phyloP scores from a whole-genome alignment of 2,329 filamentous ascomycete species.

The Paraphaeosphaeria sporulosa region DNA sequence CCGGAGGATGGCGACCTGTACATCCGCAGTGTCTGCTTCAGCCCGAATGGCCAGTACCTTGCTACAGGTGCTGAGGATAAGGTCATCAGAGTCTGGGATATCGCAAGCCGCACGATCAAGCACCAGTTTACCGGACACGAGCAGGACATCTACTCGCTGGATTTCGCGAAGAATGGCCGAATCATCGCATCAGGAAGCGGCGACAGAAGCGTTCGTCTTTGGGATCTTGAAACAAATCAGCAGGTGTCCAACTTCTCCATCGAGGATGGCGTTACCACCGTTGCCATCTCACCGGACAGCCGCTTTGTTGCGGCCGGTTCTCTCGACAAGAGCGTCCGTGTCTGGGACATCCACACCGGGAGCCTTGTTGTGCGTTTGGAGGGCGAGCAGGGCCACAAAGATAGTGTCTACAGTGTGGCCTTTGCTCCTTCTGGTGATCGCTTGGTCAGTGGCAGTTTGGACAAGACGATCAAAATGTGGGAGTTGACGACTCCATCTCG shows the following conservation, averaged over 20 bases:
- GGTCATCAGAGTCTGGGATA: conserved; percentile 97
- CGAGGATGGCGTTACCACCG: conserved; percentile 96
- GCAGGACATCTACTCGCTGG: conserved; percentile 96
- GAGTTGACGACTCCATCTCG: conserved; percentile 78
- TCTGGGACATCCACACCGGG: conserved; percentile 91
- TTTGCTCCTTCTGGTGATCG: conserved; percentile 94
- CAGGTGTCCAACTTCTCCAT: conserved; percentile 88
- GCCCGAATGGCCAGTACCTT: conserved; percentile 90
- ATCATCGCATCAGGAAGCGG: conserved; percentile 96
- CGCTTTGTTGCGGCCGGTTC: conserved; percentile 94
- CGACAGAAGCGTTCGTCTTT: conserved; percentile 91
- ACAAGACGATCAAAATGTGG: conserved; percentile 99
- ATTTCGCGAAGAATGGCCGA: conserved; percentile 91
- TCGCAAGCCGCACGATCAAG: conserved; percentile 80
- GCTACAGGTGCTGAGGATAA: conserved; percentile 98
- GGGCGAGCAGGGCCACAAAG: conserved; percentile 92
- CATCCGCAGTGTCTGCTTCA: conserved; percentile 98
- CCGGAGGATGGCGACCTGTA: conserved; percentile 92
- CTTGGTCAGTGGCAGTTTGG: conserved; percentile 91
- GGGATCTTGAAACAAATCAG: conserved; percentile 88
- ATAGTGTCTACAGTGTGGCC: conserved; percentile 94
- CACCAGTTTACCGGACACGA: conserved; percentile 97
- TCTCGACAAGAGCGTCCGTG: conserved; percentile 95
- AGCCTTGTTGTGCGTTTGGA: conserved; percentile 91
- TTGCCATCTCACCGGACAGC: conserved; percentile 95